These are phyloP conservation scores for Cytospora mali DNA, from an alignment of 2,329 filamentous ascomycete genomes.

Conservation along the genomic window DNA sequence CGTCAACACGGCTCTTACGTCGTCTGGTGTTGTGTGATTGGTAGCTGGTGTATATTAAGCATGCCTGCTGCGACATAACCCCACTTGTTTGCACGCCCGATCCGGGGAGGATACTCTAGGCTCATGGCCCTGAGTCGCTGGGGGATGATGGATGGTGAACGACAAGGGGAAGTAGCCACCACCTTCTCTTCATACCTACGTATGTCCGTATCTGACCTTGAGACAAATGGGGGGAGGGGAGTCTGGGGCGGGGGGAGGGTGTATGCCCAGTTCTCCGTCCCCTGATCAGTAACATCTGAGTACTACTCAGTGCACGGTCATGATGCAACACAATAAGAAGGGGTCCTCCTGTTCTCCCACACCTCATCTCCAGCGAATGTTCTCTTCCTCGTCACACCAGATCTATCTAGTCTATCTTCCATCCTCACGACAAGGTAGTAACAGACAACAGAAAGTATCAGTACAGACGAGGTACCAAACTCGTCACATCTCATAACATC, in stretches of 20 bases:
- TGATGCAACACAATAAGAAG: not conserved
- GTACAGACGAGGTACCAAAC: not conserved
- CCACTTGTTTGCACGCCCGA: slow-evolving; percentile 13
- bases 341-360: not conserved
- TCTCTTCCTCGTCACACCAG: not conserved
- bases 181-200: not conserved
- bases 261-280: not conserved
- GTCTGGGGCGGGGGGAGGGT: not conserved
- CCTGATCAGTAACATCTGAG: not conserved
- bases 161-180: not conserved
- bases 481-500: not conserved
- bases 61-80: slow-evolving; percentile 16
- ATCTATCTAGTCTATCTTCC: not conserved
- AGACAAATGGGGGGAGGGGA: not conserved
- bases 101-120: slow-evolving; percentile 6
- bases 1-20: slow-evolving; percentile 12
- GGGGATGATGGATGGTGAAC: not conserved
- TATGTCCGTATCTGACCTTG: not conserved
- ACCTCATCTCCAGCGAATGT: not conserved
- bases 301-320: not conserved
- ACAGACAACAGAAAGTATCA: not conserved
- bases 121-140: not conserved
- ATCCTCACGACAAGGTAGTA: not conserved
- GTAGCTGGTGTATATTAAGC: slow-evolving; percentile 2
- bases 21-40: slow-evolving; percentile 12